phyloP scores from a whole-genome alignment of 2,329 filamentous ascomycete genomes.

The Colletotrichum lindemuthianum region DNA sequence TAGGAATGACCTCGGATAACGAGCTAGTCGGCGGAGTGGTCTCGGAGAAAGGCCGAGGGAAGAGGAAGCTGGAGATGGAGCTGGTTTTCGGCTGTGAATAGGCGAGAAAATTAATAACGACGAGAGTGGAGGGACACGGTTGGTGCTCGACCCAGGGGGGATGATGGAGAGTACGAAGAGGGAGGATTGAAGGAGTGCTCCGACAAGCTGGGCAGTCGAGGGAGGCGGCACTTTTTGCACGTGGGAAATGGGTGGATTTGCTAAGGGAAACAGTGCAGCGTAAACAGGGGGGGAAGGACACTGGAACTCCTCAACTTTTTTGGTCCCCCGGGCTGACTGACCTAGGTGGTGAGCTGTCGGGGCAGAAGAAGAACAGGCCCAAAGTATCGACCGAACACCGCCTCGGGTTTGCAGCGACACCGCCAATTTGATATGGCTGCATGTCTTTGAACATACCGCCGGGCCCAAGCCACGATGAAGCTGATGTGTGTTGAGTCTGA shows the following conservation, averaged over 20 bases:
- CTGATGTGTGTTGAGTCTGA: not conserved
- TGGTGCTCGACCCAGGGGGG: slow-evolving; percentile 17
- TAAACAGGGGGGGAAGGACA: slow-evolving; percentile 3
- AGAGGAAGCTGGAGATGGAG: not conserved
- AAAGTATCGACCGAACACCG: no score
- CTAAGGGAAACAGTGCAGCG: slow-evolving; percentile 26
- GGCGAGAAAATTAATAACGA: not conserved
- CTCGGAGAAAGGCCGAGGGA: slow-evolving; percentile 32
- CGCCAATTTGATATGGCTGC: no score
- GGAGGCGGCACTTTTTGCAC: slow-evolving; percentile 35
- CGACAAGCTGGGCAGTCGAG: slow-evolving; percentile 15
- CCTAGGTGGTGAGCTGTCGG: slow-evolving; percentile 19
- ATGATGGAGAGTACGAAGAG: not conserved
- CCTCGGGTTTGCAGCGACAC: no score
- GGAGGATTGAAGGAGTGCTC: slow-evolving; percentile 6
- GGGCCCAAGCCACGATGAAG: not conserved
- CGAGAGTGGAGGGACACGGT: slow-evolving; percentile 13
- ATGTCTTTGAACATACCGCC: no score
- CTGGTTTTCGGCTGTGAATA: not conserved
- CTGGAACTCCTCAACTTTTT: slow-evolving; percentile 30
- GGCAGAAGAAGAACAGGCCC: no score
- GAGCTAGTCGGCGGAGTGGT: slow-evolving; percentile 27
- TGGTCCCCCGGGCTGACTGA: slow-evolving; percentile 17
- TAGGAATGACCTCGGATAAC: slow-evolving; percentile 35
- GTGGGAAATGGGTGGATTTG: slow-evolving; percentile 34